Evolutionary conservation across 805 yeast genomes (phyloP).

Genomic region (Metschnikowia continentalis): DNA sequence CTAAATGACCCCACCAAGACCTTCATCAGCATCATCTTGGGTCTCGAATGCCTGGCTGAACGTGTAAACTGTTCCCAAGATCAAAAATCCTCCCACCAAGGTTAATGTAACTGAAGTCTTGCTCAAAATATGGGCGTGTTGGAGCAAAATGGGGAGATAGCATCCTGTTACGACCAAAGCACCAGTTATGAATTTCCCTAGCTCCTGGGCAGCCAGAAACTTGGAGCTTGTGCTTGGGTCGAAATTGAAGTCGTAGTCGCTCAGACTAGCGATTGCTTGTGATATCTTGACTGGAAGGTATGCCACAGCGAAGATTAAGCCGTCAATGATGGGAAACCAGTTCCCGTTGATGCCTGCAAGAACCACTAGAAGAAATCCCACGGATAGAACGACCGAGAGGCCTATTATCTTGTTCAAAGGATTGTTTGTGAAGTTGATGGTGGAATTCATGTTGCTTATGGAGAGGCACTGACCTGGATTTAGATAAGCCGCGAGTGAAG

Average conservation of each 20-base stretch:
- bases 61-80: conserved; percentile 77
- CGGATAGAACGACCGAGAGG: conserved; percentile 71
- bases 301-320: conserved; percentile 38
- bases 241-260: conserved; percentile 42
- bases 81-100: conserved; percentile 75
- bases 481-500: not conserved
- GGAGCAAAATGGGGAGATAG: conserved; percentile 65
- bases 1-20: conserved; percentile 15
- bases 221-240: conserved; percentile 26
- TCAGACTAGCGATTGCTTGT: conserved; percentile 26
- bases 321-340: conserved; percentile 84
- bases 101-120: conserved; percentile 71
- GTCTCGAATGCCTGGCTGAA: conserved; percentile 73
- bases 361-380: conserved; percentile 85
- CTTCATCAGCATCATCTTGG: conserved; percentile 25
- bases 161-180: conserved; percentile 72
- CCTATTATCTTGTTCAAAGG: conserved; percentile 78
- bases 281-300: conserved; percentile 37
- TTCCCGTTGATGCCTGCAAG: conserved; percentile 83
- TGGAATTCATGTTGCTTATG: conserved; percentile 14
- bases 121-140: conserved; percentile 72
- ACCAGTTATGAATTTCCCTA: conserved; percentile 77
- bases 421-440: conserved; percentile 23
- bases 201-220: conserved; percentile 50
- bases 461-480: not conserved